Conservation (phyloP, 2,329 filamentous ascomycete species). For the Phialophora verrucosa region DNA sequence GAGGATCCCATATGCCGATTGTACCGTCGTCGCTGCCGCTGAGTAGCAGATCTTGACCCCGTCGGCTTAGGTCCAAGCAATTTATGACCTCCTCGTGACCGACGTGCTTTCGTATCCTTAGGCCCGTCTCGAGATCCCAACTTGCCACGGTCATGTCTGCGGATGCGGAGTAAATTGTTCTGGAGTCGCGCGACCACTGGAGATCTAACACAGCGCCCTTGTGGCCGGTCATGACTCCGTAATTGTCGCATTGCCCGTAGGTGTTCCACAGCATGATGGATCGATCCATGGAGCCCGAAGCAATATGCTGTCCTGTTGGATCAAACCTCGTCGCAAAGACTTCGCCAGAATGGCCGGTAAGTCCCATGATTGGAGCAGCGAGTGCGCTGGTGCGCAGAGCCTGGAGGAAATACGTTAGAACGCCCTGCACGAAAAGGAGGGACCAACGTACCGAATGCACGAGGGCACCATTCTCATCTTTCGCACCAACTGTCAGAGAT, state of each 20-base stretch:
- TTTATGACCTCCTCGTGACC: conserved; percentile 98
- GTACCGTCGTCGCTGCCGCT: conserved; percentile 93
- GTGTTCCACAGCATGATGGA: conserved; percentile 97
- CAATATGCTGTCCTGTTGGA: conserved; percentile 83
- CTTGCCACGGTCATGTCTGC: conserved; percentile 92
- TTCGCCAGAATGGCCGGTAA: conserved; percentile 79
- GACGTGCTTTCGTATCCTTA: conserved; percentile 85
- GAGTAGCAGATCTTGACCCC: conserved; percentile 87
- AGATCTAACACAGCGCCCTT: conserved; percentile 89
- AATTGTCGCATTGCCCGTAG: conserved; percentile 92
- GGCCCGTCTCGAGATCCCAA: conserved; percentile 93
- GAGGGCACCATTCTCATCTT: conserved; percentile 63
- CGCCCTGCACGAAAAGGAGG: neutral
- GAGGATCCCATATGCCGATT: conserved; percentile 94
- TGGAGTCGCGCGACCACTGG: conserved; percentile 95
- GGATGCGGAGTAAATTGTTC: conserved; percentile 87
- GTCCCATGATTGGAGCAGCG: conserved; percentile 91
- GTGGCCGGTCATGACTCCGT: conserved; percentile 85
- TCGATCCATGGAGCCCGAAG: conserved; percentile 93
- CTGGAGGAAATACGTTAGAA: conserved; percentile 53
- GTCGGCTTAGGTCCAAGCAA: conserved; percentile 81
- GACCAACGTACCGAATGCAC: conserved; percentile 67
- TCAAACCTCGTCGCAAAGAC: conserved; percentile 92
- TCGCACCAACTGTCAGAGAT: conserved; percentile 62
- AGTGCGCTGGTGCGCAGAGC: conserved; percentile 79